Evolutionary conservation across 345 rosid species (phyloP).

Genomic region (Anastatica hierochuntica): DNA sequence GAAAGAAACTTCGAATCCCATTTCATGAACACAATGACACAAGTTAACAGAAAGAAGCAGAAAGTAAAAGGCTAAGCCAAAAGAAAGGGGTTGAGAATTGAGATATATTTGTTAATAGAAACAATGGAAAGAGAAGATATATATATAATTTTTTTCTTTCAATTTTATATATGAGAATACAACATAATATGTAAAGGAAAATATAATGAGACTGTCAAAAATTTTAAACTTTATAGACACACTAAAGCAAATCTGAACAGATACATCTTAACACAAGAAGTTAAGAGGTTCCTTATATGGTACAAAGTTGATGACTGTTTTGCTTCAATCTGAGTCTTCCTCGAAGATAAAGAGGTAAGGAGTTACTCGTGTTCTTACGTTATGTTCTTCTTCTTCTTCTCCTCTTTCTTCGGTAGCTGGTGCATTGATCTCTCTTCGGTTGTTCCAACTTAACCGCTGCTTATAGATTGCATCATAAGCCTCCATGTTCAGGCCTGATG

Average conservation of each 20-base stretch:
- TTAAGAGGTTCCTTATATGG: too few relatives aligned
- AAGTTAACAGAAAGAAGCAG: too few relatives aligned
- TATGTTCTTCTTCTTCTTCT: conserved; percentile 11
- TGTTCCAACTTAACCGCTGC: conserved; percentile 6
- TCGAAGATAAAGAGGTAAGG: too few relatives aligned
- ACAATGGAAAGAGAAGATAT: conserved; percentile 10
- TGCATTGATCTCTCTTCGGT: neutral
- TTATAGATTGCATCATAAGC: conserved; percentile 65
- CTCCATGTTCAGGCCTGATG: conserved; percentile 54
- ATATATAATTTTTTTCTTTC: conserved; percentile 3
- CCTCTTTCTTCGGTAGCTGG: conserved; percentile 13
- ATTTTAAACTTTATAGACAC: too few relatives aligned
- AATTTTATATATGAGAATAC: neutral
- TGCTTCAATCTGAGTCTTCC: too few relatives aligned
- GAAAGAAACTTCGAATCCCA: neutral
- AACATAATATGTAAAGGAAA: neutral
- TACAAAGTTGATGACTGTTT: too few relatives aligned
- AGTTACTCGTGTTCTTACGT: conserved; percentile 8
- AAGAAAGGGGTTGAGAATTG: conserved; percentile 2
- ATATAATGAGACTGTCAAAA: too few relatives aligned
- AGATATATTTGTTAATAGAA: conserved; percentile 21
- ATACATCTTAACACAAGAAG: neutral
- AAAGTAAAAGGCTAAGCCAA: too few relatives aligned
- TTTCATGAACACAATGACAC: too few relatives aligned
- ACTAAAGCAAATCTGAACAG: too few relatives aligned